Conservation (phyloP, 2,329 filamentous ascomycete genomes). For the Anthostomella pinea region DNA sequence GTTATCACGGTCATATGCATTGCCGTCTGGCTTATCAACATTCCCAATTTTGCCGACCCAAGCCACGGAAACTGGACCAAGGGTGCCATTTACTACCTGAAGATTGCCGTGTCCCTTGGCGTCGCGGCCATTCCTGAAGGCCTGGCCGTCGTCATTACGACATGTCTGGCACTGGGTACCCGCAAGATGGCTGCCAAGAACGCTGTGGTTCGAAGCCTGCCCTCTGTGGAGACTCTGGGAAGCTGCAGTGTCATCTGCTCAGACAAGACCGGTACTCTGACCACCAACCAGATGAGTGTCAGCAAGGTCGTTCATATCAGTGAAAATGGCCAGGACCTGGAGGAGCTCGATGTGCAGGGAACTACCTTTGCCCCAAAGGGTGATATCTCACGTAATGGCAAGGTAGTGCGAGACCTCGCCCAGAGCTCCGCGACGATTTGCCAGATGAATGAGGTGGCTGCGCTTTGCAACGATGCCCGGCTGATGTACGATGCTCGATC, state of each 20-base stretch:
- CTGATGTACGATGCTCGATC: constrained; percentile 78
- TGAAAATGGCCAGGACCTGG: constrained; percentile 68
- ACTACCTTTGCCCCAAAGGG: constrained; percentile 89
- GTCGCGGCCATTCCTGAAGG: constrained; percentile 98
- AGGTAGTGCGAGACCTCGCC: constrained; percentile 65
- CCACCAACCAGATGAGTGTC: constrained; percentile 99
- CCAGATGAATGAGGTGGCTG: constrained; percentile 70
- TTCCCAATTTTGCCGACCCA: constrained; percentile 93
- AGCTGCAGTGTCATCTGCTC: constrained; percentile 99
- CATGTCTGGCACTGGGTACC: constrained; percentile 91
- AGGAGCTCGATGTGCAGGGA: constrained; percentile 86
- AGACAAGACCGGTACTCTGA: constrained; percentile 97
- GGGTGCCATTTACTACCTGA: constrained; percentile 98
- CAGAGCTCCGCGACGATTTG: constrained; percentile 71
- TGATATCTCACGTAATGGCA: constrained; percentile 65
- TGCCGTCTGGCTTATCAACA: constrained; percentile 97
- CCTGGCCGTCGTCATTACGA: constrained; percentile 97
- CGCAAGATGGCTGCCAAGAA: constrained; percentile 99
- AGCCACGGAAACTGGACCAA: constrained; percentile 92
- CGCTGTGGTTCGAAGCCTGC: constrained; percentile 91
- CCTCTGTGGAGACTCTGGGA: constrained; percentile 94
- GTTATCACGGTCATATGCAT: constrained; percentile 97
- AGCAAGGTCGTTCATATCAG: constrained; percentile 85
- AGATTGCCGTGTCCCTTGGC: constrained; percentile 97
- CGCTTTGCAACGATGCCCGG: constrained; percentile 85